Percentiles rank a stretch among this genome's conserved stretches.
These are phyloP conservation scores for Panaeolus cyanescens DNA, from an alignment of 768 basidiomycete genomes.

Conservation along the genomic window DNA sequence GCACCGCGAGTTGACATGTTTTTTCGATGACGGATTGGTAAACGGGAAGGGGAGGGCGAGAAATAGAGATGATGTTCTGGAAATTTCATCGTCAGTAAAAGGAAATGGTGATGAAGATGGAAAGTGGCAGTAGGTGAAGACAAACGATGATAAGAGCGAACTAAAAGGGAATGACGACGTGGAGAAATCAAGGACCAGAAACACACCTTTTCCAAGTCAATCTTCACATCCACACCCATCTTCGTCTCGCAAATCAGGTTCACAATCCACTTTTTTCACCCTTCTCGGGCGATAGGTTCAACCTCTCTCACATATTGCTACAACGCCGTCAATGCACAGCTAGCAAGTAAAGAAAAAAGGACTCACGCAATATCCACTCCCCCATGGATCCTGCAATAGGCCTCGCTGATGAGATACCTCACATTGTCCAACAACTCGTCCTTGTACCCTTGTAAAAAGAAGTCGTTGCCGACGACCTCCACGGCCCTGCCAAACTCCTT, in stretches of 20 bases:
- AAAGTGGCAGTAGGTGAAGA: not conserved
- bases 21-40: slow-evolving; percentile 97
- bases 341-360: not conserved
- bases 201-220: slow-evolving; percentile 90
- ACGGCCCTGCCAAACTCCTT: slow-evolving; percentile 76
- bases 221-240: slow-evolving; percentile 96
- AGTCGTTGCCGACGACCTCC: slow-evolving; percentile 86
- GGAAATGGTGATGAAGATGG: not conserved
- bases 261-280: slow-evolving; percentile 99
- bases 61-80: slow-evolving; percentile 96
- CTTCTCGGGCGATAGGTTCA: slow-evolving; percentile 92
- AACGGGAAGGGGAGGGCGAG: slow-evolving; percentile 84
- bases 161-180: no score
- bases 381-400: slow-evolving; percentile 97
- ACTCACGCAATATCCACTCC: slow-evolving; percentile 81
- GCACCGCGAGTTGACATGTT: slow-evolving; percentile 87
- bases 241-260: slow-evolving; percentile 97
- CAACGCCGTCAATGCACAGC: not conserved
- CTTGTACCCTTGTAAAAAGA: slow-evolving; percentile 88
- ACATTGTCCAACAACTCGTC: slow-evolving; percentile 98
- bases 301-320: slow-evolving; percentile 89
- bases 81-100: no score
- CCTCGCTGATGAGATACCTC: slow-evolving; percentile 93
- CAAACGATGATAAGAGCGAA: not conserved
- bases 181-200: no score